Evolutionary conservation across 306 rosid species (phyloP), one percentile per base, ranked within the genome.

Genomic region (Sechiopsis laciniata): DNA sequence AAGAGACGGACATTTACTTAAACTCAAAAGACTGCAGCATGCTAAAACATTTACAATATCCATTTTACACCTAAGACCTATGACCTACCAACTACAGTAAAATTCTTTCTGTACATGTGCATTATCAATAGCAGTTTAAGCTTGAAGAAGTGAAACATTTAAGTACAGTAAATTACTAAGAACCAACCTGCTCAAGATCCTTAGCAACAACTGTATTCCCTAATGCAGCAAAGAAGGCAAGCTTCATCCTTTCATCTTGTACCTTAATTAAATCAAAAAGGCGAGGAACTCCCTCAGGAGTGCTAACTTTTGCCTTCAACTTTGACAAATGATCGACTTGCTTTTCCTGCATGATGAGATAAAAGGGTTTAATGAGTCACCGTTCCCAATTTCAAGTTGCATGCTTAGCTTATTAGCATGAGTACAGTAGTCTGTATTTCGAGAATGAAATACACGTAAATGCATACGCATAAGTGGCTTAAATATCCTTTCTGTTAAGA

Each of bases 271-370:
- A 78, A 85, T 94, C 95, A 74, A 90, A 90, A 67, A 94, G 92
- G 57, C 96, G 97, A 8, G 87, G 95, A 86, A 94, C 97, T 35
- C 92, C 95, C 82, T 89, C 97, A 1, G 98, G 97, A 79, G 91
- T 84, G 76, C 70, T 83, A 35, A 86, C 84, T 7, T 79, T 87
- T 81, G 76, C 82, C 85, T 84, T 89, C 83, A 86, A 6, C 80
- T 71, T 86, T 73, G 91, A 83, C 70, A 89, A 85, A 67, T 82
- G 82, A 80, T 85, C 80, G 78, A 71, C 85, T 81, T 94, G 98
- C 84, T 94, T 90, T 79, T 90, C 97, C 98, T 91, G 87, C 65
- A 78, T n/a, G 20, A 62, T 71, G 73, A 35, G 16, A 58, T 10
- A 37, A 75, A 80, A 69, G 74, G 46, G 37, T 32, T 1, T 32